Evolutionary conservation across 1,139 yeast species (phyloP).

Genomic region (Taiozyma sp.): DNA sequence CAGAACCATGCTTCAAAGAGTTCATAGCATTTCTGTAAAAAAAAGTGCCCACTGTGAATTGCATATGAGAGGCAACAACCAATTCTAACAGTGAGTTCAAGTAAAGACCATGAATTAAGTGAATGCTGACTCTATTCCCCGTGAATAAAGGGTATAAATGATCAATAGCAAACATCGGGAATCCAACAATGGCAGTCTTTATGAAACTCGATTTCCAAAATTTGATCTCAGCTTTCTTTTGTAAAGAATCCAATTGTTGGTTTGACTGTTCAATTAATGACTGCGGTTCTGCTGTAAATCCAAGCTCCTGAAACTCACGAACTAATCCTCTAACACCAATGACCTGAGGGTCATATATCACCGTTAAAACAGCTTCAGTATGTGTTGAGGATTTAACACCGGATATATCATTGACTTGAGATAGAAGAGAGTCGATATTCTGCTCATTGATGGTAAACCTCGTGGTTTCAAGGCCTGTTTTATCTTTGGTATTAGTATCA

Average conservation of each 20-base stretch:
- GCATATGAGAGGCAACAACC: conserved; percentile 57
- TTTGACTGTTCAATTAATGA: conserved; percentile 31
- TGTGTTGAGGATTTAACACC: conserved; percentile 14
- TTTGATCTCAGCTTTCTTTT: conserved; percentile 64
- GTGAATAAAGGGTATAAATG: conserved; percentile 37
- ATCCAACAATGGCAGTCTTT: conserved; percentile 46
- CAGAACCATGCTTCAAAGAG: conserved; percentile 65
- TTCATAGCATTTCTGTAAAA: conserved; percentile 61
- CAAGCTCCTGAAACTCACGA: conserved; percentile 28
- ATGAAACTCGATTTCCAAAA: conserved; percentile 60
- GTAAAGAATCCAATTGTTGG: conserved; percentile 57
- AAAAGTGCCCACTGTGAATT: conserved; percentile 52
- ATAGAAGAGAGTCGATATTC: neutral
- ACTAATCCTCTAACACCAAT: conserved; percentile 42
- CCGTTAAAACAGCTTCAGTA: conserved; percentile 28
- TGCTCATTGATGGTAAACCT: conserved; percentile 10
- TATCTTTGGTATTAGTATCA: neutral
- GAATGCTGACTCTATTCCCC: conserved; percentile 23
- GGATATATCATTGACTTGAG: neutral
- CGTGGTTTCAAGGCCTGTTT: conserved; percentile 23
- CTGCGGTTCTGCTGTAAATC: conserved; percentile 17
- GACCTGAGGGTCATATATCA: conserved; percentile 31
- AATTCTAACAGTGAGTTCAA: conserved; percentile 55
- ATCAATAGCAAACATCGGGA: conserved; percentile 58
- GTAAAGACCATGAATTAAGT: conserved; percentile 47